These are phyloP conservation scores for Fragaria ananassa DNA, from an alignment of 306 rosid species.

Conservation along the genomic window DNA sequence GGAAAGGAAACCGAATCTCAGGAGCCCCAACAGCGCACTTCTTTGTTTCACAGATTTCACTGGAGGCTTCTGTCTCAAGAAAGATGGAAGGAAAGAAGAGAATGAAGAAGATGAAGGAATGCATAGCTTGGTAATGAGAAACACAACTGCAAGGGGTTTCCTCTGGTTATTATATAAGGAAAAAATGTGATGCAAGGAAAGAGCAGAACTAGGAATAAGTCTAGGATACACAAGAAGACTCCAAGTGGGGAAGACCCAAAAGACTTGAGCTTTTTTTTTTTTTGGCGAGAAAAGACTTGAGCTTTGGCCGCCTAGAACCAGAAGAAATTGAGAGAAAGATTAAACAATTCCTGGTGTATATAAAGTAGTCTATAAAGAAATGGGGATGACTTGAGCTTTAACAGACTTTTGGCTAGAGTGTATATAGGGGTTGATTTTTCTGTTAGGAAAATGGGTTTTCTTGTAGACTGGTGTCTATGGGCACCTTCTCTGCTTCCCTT, in stretches of 20 bases:
- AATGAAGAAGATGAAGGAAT: slow-evolving; percentile 33
- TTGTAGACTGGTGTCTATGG: neutral
- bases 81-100: slow-evolving; percentile 38
- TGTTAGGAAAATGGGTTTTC: neutral
- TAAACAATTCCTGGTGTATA: neutral
- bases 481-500: neutral
- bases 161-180: neutral
- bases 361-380: neutral
- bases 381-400: slow-evolving; percentile 14
- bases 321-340: neutral
- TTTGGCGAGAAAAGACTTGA: neutral
- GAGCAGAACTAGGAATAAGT: neutral
- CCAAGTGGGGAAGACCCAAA: neutral
- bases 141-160: neutral
- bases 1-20: slow-evolving; percentile 47
- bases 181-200: neutral
- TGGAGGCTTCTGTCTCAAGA: slow-evolving; percentile 19
- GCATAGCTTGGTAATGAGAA: slow-evolving; percentile 34
- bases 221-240: slow-evolving; percentile 14
- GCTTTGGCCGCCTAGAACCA: slow-evolving; percentile 20
- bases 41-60: slow-evolving; percentile 18
- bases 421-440: slow-evolving; percentile 1
- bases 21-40: slow-evolving; percentile 36
- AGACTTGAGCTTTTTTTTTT: neutral
- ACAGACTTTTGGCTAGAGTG: slow-evolving; percentile 11